A percentile compares a stretch with the other conserved stretches of the same genome.
These are phyloP conservation scores for Apiospora sp. DNA, from an alignment of 2,329 filamentous ascomycete species.

Conservation along the genomic window DNA sequence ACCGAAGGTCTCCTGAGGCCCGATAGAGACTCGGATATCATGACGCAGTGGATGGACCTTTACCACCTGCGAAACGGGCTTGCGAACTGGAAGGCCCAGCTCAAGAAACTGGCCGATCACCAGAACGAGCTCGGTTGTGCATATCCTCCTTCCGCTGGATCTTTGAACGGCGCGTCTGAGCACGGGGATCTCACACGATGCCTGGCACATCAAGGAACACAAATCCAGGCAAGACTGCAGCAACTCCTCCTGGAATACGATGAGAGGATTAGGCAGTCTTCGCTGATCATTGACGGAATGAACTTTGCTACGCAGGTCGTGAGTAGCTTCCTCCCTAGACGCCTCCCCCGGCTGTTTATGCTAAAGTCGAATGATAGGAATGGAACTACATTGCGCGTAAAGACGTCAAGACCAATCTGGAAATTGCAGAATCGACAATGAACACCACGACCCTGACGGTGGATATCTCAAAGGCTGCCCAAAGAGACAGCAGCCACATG, in stretches of 20 bases:
- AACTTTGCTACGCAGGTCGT: conserved; percentile 7
- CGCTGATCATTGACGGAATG: background rate
- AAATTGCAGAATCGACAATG: conserved; percentile 2
- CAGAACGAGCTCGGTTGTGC: background rate
- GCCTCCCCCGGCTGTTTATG: background rate
- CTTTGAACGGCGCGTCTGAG: background rate
- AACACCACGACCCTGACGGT: background rate
- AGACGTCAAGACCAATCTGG: background rate
- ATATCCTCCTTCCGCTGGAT: background rate
- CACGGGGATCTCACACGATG: background rate
- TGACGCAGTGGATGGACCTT: background rate
- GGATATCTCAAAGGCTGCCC: background rate
- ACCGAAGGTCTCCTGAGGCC: background rate
- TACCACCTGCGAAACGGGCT: background rate
- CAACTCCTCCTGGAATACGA: conserved; percentile 3
- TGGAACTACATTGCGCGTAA: conserved; percentile 9
- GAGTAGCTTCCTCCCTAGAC: background rate
- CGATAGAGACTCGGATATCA: background rate
- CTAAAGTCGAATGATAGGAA: background rate
- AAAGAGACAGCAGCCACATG: conserved; percentile 6
- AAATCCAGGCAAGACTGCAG: background rate
- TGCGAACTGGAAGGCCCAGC: background rate
- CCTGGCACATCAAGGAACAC: background rate
- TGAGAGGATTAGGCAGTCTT: background rate
- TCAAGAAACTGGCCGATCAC: background rate